Evolutionary conservation across 176 grass and related monocot species (phyloP).

Genomic region (Themeda triandra): DNA sequence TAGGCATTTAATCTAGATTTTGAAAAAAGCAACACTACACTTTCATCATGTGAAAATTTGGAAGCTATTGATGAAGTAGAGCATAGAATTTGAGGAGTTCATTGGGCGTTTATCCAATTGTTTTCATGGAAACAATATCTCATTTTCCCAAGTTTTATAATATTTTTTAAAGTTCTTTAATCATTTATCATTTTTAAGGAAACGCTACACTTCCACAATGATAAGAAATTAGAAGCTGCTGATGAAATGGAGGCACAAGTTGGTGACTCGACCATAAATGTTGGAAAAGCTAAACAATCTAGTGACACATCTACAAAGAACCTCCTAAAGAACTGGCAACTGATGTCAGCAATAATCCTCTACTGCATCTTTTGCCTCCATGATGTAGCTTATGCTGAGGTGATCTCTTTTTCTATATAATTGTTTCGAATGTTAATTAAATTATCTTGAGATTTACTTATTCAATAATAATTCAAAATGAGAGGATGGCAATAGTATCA

Average conservation of each 20-base stretch:
- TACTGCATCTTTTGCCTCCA: constrained; percentile 59
- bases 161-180: too few species aligned
- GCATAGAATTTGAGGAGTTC: neutral
- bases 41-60: too few species aligned
- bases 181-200: constrained; percentile 19
- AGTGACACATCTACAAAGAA: constrained; percentile 25
- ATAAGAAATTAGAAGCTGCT: constrained; percentile 36
- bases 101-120: neutral
- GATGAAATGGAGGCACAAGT: constrained; percentile 42
- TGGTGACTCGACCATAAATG: constrained; percentile 7
- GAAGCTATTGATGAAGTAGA: too few species aligned
- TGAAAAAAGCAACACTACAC: neutral
- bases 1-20: too few species aligned
- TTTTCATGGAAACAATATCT: too few species aligned
- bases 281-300: constrained; percentile 13
- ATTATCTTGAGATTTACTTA: neutral
- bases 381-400: constrained; percentile 38
- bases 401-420: too few species aligned
- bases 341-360: constrained; percentile 56
- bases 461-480: neutral
- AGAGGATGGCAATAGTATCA: neutral
- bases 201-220: constrained; percentile 58
- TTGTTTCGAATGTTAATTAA: neutral
- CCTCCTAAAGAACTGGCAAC: constrained; percentile 49
- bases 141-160: too few species aligned